Base-by-base conservation (phyloP, 345 rosid genomes). In the Mercurialis annua region DNA sequence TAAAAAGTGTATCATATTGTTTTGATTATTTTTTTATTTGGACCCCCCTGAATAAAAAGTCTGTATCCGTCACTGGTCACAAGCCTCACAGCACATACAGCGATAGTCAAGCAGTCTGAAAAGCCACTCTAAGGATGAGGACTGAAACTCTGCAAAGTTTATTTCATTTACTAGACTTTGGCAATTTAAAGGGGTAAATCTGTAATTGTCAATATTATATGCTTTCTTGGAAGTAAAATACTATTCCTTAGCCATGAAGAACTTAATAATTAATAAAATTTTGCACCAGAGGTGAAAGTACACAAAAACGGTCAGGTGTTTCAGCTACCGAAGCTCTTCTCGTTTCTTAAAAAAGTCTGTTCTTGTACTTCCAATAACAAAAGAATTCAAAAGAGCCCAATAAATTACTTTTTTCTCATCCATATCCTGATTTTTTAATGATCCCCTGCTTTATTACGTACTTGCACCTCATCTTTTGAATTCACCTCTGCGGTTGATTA, bases 301-400 rank as follows among this genome's bases (percentile, higher is more conserved):
- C 73, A 54, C 11, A 52, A 40, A n/a, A 54, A 62, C 33, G 7
- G 67, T 23, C 42, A 52, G 68, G 43, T 62, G 68, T 9, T 54
- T 62, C 68, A 30, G 56, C 67, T 34, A 59, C 43, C 11, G 60
- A 62, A 29, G 59, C 60, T 43, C 40, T 14, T 64, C 40, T 16
- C 34, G 18, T 47, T 15, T n/a, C 61, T n/a, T 24, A n/a, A 20
- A 62, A 70, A 62, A 62, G 54, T 24, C 62, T 53, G 73, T 31
- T 62, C 26, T 47, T 62, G 68, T 70, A 62, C 73, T 70, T 62
- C 2, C 27, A 23, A 33, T 31, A 64, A 29, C 6, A 47, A 48
- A 16, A 59, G 2, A 2, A 40, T n/a, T 15, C 2, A 18, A n/a
- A n/a, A n/a, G n/a, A n/a, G n/a, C n/a, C n/a, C n/a, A n/a, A n/a